phyloP scores from a whole-genome alignment of 768 basidiomycete species.

The Phallus indusiatus region DNA sequence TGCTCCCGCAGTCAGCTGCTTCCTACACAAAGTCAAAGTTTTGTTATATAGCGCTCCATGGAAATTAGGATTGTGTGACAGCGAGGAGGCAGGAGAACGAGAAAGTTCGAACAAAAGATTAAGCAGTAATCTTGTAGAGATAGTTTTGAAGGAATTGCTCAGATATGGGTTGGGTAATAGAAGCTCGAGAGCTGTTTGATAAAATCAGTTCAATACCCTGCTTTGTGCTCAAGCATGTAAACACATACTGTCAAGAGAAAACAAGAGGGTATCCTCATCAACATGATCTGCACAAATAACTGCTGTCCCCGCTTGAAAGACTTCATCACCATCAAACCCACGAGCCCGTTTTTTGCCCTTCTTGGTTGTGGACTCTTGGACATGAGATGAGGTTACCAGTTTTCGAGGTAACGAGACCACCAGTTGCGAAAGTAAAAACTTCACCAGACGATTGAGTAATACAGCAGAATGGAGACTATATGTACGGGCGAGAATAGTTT shows the following conservation, averaged over 20 bases:
- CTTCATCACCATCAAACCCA: constrained; percentile 67
- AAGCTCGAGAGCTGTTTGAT: constrained; percentile 35
- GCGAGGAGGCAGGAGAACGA: constrained; percentile 41
- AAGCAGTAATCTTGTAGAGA: constrained; percentile 48
- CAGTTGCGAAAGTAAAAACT: constrained; percentile 41
- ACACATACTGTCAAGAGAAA: constrained; percentile 50
- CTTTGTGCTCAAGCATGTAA: not conserved
- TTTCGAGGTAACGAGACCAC: constrained; percentile 37
- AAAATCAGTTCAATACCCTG: too few relatives aligned
- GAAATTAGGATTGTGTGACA: constrained; percentile 44
- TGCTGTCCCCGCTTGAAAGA: constrained; percentile 42
- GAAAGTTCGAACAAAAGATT: constrained; percentile 49
- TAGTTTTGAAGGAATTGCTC: constrained; percentile 43
- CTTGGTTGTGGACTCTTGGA: constrained; percentile 25
- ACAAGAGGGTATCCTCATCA: constrained; percentile 44
- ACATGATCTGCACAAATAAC: constrained; percentile 38
- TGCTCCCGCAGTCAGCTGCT: constrained; percentile 40
- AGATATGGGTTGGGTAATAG: constrained; percentile 44
- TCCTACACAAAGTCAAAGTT: constrained; percentile 39
- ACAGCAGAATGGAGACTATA: constrained; percentile 37
- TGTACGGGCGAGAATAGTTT: constrained; percentile 33
- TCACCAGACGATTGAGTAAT: constrained; percentile 43
- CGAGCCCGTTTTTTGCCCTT: constrained; percentile 62
- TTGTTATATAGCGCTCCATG: constrained; percentile 34
- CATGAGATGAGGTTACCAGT: constrained; percentile 22